A percentile compares a stretch with the other conserved stretches of the same genome.
phyloP scores from a whole-genome alignment of 1,284 basidiomycete species.

The Neonothopanus nambi region DNA sequence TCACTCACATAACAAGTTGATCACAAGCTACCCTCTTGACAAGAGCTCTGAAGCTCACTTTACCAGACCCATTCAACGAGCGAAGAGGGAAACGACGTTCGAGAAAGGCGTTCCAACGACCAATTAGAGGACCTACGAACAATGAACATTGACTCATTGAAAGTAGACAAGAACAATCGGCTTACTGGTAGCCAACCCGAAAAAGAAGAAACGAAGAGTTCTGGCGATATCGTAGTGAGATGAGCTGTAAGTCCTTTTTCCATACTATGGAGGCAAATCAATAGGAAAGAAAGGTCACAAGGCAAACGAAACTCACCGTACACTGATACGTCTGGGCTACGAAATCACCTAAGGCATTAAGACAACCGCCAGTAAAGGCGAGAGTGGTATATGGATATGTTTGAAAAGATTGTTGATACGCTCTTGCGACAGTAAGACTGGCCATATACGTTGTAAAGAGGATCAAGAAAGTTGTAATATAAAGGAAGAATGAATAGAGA shows the following conservation, averaged over 20 bases:
- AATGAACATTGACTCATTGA: constrained; percentile 17
- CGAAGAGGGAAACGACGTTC: constrained; percentile 76
- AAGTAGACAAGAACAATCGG: constrained; percentile 16
- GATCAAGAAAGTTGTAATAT: background rate
- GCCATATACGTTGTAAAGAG: constrained; percentile 40
- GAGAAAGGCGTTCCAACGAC: constrained; percentile 82
- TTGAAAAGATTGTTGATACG: constrained; percentile 72
- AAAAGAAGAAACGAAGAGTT: constrained; percentile 83
- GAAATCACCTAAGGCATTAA: constrained; percentile 79
- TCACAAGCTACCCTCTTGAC: constrained; percentile 81
- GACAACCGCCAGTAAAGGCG: constrained; percentile 57
- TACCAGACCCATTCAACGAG: constrained; percentile 34
- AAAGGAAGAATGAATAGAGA: background rate
- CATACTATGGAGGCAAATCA: constrained; percentile 14
- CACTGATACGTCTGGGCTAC: constrained; percentile 75
- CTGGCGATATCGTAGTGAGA: constrained; percentile 63
- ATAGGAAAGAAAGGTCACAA: constrained; percentile 3
- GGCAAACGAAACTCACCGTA: constrained; percentile 42
- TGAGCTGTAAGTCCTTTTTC: constrained; percentile 28
- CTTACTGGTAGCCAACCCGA: constrained; percentile 79
- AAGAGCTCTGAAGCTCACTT: constrained; percentile 62
- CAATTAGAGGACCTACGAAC: constrained; percentile 67
- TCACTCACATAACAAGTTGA: constrained; percentile 76
- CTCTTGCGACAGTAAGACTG: constrained; percentile 60
- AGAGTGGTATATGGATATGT: constrained; percentile 76